Percentiles rank a stretch among this genome's conserved stretches.
These are phyloP conservation scores for Dipteronia sinensis DNA, from an alignment of 345 rosid genomes.

Conservation along the genomic window DNA sequence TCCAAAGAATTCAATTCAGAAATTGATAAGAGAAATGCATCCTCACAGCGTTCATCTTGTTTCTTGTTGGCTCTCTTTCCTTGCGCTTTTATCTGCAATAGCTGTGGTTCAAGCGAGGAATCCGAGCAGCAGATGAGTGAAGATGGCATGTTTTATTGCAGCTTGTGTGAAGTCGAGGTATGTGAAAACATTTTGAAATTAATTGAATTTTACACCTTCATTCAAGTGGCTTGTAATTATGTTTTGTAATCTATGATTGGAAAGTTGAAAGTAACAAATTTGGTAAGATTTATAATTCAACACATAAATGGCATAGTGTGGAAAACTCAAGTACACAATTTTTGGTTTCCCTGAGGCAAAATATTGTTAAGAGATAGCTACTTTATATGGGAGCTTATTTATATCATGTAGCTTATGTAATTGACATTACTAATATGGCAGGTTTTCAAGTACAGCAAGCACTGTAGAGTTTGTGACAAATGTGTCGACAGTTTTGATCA, in stretches of 20 bases:
- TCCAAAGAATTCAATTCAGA: constrained; percentile 36
- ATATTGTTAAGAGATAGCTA: background rate
- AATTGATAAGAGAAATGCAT: constrained; percentile 35
- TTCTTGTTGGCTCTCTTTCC: constrained; percentile 54
- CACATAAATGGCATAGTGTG: background rate
- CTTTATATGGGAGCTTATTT: background rate
- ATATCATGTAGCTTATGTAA: background rate
- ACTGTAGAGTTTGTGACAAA: constrained; percentile 97
- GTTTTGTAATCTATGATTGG: background rate
- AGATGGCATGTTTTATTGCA: constrained; percentile 98
- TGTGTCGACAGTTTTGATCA: constrained; percentile 92
- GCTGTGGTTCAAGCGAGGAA: constrained; percentile 54
- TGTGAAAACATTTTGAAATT: constrained; percentile 24
- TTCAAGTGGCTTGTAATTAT: background rate
- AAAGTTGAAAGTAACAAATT: background rate
- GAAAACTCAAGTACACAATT: background rate
- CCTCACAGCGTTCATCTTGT: constrained; percentile 45
- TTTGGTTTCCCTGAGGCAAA: background rate
- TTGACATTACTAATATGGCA: constrained; percentile 31
- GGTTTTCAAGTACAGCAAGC: constrained; percentile 98
- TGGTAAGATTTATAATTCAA: background rate
- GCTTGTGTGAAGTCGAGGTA: constrained; percentile 98
- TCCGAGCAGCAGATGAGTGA: constrained; percentile 75
- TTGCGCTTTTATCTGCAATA: constrained; percentile 66
- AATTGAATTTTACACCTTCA: background rate